A percentile compares a stretch with the other conserved stretches of the same genome.
phyloP scores from a whole-genome alignment of 139 green algal genomes.

The Chlorella sp. region DNA sequence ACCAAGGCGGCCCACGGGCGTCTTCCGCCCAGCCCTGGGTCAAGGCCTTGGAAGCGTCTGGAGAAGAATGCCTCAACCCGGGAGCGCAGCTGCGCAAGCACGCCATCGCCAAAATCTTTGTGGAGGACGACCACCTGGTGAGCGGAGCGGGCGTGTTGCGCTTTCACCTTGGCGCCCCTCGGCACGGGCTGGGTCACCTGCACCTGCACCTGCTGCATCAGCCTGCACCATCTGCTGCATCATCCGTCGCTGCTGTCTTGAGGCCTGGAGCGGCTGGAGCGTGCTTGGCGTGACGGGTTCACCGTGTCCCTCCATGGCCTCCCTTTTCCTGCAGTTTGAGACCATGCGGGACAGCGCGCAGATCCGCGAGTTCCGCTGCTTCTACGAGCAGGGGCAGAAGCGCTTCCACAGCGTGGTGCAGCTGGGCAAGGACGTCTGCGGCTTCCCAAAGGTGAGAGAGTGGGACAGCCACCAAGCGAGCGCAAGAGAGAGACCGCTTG shows the following conservation, averaged over 20 bases:
- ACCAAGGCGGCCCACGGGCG: no score
- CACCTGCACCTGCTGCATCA: no score
- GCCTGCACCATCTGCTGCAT: neutral
- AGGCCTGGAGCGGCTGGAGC: no score
- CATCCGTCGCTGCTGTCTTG: neutral
- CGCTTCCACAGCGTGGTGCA: conserved; percentile 16
- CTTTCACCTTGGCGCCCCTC: no score
- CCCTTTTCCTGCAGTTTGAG: conserved; percentile 14
- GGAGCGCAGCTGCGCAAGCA: conserved; percentile 34
- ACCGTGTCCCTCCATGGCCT: neutral
- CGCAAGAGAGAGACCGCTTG: no score
- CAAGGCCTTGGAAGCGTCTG: conserved; percentile 18
- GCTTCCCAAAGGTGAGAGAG: conserved; percentile 13
- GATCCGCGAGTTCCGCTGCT: conserved; percentile 20
- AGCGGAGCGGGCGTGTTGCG: no score
- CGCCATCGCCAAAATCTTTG: conserved; percentile 33
- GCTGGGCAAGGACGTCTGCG: conserved; percentile 17
- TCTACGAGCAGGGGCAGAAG: conserved; percentile 5
- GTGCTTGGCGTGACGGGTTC: neutral
- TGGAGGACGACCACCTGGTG: conserved; percentile 51
- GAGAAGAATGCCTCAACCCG: conserved; percentile 34
- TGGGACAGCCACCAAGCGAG: neutral
- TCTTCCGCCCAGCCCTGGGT: conserved; percentile 14
- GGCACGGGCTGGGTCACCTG: no score
- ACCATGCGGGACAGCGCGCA: conserved; percentile 5